These are phyloP conservation scores for Byssoonygena ceratinophila DNA, from an alignment of 2,329 filamentous ascomycete species.

Conservation along the genomic window DNA sequence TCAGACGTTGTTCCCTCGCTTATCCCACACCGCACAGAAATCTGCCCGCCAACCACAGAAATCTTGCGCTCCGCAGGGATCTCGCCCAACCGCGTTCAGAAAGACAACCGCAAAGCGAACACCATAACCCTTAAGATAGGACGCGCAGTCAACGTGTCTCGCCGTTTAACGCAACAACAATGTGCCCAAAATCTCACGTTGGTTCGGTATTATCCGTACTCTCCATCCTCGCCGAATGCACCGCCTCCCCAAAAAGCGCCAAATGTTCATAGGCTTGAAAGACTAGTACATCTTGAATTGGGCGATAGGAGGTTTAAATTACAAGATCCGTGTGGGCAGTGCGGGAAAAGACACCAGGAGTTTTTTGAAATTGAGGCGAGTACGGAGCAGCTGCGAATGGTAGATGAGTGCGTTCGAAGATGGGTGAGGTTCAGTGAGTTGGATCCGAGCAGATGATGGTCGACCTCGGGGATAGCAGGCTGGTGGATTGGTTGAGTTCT, in stretches of 20 bases:
- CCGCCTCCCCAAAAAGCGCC: conserved; percentile 45
- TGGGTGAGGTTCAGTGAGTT: conserved; percentile 79
- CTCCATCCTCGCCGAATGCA: conserved; percentile 36
- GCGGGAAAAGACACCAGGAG: conserved; percentile 77
- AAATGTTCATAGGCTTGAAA: conserved; percentile 77
- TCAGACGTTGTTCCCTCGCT: conserved; percentile 50
- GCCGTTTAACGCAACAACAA: conserved; percentile 79
- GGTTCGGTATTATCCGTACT: conserved; percentile 83
- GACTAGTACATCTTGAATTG: conserved; percentile 85
- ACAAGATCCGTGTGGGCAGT: conserved; percentile 57
- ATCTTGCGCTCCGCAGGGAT: conserved; percentile 30
- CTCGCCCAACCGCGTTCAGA: conserved; percentile 18
- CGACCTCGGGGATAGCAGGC: no score
- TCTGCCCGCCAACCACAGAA: conserved; percentile 21
- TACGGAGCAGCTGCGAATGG: conserved; percentile 55
- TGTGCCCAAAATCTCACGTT: conserved; percentile 83
- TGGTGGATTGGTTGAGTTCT: no score
- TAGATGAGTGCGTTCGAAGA: conserved; percentile 64
- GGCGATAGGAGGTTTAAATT: conserved; percentile 46
- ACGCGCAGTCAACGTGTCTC: conserved; percentile 69
- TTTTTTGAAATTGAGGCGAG: conserved; percentile 87
- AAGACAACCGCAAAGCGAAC: conserved; percentile 33
- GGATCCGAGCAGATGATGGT: conserved; percentile 14
- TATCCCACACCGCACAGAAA: conserved; percentile 39
- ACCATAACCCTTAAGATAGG: conserved; percentile 60